phyloP scores from a whole-genome alignment of 176 grass and related monocot genomes.

The Rhynchospora breviuscula region DNA sequence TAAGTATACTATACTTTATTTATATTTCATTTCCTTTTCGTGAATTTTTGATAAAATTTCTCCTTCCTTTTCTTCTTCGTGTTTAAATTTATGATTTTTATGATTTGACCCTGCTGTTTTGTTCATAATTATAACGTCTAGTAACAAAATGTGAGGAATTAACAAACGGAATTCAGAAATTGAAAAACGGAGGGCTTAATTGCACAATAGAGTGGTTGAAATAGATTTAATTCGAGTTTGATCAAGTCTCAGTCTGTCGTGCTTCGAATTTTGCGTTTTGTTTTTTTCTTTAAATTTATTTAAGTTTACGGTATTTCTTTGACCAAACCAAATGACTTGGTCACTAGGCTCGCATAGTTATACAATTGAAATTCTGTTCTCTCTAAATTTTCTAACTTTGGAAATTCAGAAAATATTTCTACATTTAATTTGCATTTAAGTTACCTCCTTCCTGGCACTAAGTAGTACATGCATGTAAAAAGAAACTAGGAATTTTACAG shows the following conservation, averaged over 20 bases:
- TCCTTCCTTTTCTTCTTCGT: background rate
- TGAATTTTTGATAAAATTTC: background rate
- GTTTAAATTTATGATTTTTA: background rate
- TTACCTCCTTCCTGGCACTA: background rate
- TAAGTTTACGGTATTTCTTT: conserved; percentile 3
- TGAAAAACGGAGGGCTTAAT: background rate
- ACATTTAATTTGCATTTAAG: background rate
- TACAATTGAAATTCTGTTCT: background rate
- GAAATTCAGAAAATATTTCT: background rate
- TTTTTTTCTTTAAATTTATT: background rate
- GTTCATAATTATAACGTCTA: background rate
- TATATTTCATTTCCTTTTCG: background rate
- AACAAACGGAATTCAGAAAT: background rate
- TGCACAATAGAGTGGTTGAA: background rate
- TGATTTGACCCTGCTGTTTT: background rate
- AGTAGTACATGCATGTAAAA: background rate
- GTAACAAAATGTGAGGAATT: background rate
- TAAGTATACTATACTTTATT: conserved; percentile 28
- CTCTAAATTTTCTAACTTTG: background rate
- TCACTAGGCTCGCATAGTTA: background rate
- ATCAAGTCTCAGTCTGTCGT: background rate
- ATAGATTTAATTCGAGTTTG: conserved; percentile 16
- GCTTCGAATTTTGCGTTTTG: background rate
- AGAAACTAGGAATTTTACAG: background rate
- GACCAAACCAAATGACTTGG: conserved; percentile 14